These are phyloP conservation scores for Populus deltoides DNA, from an alignment of 345 rosid species.

Conservation along the genomic window DNA sequence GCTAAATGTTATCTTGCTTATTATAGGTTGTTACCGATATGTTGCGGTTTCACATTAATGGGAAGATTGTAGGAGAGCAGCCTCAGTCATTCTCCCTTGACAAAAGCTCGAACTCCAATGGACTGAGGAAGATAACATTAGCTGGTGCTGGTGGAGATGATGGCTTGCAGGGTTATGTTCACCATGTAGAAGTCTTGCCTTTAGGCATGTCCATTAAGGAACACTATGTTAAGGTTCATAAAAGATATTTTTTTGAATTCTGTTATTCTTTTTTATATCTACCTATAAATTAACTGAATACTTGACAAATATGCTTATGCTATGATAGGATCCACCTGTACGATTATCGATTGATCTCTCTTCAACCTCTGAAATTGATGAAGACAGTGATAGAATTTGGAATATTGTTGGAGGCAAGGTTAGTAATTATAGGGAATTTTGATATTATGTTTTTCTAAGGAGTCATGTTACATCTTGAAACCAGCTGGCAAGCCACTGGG, in stretches of 20 bases:
- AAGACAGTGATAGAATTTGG: constrained; percentile 68
- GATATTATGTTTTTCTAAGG: not conserved
- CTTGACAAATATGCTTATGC: constrained; percentile 4
- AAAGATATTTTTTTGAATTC: constrained; percentile 7
- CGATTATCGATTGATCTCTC: constrained; percentile 55
- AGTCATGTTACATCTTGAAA: not conserved
- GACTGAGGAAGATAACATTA: constrained; percentile 39
- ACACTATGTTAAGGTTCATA: constrained; percentile 45
- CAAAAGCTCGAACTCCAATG: constrained; percentile 29
- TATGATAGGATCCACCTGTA: constrained; percentile 64
- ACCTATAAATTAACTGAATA: not conserved
- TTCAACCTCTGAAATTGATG: constrained; percentile 57
- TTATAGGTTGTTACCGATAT: constrained; percentile 47
- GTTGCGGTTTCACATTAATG: constrained; percentile 56
- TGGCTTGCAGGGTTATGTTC: constrained; percentile 58
- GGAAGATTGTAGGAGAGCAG: constrained; percentile 55
- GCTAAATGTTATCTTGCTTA: constrained; percentile 4
- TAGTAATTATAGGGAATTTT: constrained; percentile 10
- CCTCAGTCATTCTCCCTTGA: constrained; percentile 34
- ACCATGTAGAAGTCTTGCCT: constrained; percentile 47
- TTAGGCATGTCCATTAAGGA: constrained; percentile 37
- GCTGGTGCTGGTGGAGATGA: constrained; percentile 41
- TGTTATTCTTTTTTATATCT: constrained; percentile 1
- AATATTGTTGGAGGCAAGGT: constrained; percentile 82
- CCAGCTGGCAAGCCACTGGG: not conserved